Evolutionary conservation across 2,329 filamentous ascomycete genomes (phyloP), one percentile per base, ranked within the genome.

Genomic region (Coniochaeta hoffmannii): DNA sequence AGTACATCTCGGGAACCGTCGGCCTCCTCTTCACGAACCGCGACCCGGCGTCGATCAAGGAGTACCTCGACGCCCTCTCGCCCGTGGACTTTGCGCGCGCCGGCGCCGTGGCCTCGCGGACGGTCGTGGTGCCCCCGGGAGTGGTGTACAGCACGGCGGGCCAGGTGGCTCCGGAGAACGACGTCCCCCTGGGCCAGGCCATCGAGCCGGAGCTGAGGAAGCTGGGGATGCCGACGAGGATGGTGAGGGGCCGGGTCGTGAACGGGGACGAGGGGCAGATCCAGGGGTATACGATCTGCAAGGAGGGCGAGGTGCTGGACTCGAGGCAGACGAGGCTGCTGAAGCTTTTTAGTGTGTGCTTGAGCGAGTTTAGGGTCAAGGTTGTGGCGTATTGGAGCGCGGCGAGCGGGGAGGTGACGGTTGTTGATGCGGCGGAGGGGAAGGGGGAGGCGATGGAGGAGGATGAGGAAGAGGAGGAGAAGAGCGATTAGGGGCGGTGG

Each of bases 61-160:
- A 82, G 53, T 92, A 90, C 77, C 92, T 99, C 70, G 75, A 78
- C 58, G 75, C 74, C 59, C 88, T 90, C 68, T 73, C 81, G 15
- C 87, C 89, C 63, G 85, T 88, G 65, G 94, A 97, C 77, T 99
- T 91, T 68, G 94, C 94, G 60, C 88, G 94, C 69, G 90, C 93
- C 57, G 94, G 94, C 61, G 86, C 86, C 59, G 73, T 78, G 54
- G 89, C 91, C 24, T 79, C 85, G 14, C 84, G 90, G 63, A 81
- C 80, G 54, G 92, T 97, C 73, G 83, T 81, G 58, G 83, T 99
- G 57, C 93, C 94, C 4, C 79, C 85, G 0, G 94, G 94, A n/a
- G 76, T 87, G 50, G 85, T 99, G 57, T 88, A 91, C 74, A 85
- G 87, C 57, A 85, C 82, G 38, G 93, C 82, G 56, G 93, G 93